phyloP scores from a whole-genome alignment of 192 early-diverging fungal species.

The Backusella tuberculispora region DNA sequence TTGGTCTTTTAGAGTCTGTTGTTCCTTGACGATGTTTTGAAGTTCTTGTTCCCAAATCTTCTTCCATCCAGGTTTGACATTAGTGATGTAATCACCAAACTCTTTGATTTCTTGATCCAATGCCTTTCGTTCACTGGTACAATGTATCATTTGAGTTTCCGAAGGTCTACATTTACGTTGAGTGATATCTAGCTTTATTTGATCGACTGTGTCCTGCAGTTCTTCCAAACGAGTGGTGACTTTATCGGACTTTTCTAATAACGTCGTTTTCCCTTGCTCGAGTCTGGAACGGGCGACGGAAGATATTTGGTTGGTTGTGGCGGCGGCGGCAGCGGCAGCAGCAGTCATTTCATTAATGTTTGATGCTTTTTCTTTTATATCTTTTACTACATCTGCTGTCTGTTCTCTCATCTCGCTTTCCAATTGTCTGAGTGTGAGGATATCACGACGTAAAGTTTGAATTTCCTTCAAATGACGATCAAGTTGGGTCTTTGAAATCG shows the following conservation, averaged over 20 bases:
- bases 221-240: conserved; percentile 61
- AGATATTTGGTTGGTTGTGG: neutral
- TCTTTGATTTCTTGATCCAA: conserved; percentile 55
- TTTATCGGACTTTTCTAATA: conserved; percentile 50
- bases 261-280: conserved; percentile 56
- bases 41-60: conserved; percentile 85
- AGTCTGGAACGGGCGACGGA: conserved; percentile 33
- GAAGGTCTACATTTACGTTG: conserved; percentile 69
- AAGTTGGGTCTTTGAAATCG: conserved; percentile 14
- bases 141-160: conserved; percentile 54
- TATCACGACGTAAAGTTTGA: conserved; percentile 51
- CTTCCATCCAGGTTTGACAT: conserved; percentile 74
- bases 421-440: conserved; percentile 53
- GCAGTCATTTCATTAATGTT: neutral
- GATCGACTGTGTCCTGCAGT: conserved; percentile 68
- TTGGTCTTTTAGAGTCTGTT: conserved; percentile 79
- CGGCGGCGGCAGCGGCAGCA: conserved; percentile 11
- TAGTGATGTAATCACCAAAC: conserved; percentile 61
- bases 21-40: conserved; percentile 80
- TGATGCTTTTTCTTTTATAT: conserved; percentile 27
- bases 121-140: conserved; percentile 53
- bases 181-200: conserved; percentile 74
- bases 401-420: conserved; percentile 38
- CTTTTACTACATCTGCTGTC: conserved; percentile 16
- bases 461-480: conserved; percentile 50